Evolutionary conservation across 345 rosid species (phyloP), one percentile per base, ranked within the genome.

Genomic region (Arabidopsis thaliana): DNA sequence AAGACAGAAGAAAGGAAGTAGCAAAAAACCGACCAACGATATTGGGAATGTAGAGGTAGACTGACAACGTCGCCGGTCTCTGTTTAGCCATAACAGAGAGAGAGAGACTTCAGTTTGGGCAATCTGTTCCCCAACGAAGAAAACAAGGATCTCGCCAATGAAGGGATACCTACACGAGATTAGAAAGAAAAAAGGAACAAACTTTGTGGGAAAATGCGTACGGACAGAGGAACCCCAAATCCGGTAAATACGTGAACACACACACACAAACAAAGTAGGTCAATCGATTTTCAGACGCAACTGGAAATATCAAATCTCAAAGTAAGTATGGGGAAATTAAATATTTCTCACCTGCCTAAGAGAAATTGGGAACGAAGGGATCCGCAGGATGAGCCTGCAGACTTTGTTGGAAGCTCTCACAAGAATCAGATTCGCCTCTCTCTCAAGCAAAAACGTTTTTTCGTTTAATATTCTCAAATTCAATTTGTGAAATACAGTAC

Each of bases 21-120:
- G 2, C 41, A 40, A 28, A 28, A 68, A 37, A 79, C 91, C 50
- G 59, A 87, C 98, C 98, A 74, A 94, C 83, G 49, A 91, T 81
- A 80, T 91, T 91, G 23, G 98, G 98, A 73, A 91, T 83, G 74
- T 91, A 94, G 60, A 88, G 88, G 64, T 94, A 91, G 10, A 91
- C 97, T 3, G 90, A 77, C 25, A 90, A 61, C 78, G 67, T 90
- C 49, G 80, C 63, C 12, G 88, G 93, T 57, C 79, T 84, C 42
- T 86, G 72, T 70, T 74, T 83, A 12, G 85, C 94, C 98, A 87
- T 92, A 20, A 36, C 71, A 78, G 76, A 76, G 65, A 73, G 75
- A 69, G 73, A 45, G 49, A 44, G 45, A 28, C 30, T 61, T 50
- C 16, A 11, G 1, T 46, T 56, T 51, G 16, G 16, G 30, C 50